Evolutionary conservation across 768 basidiomycete species (phyloP).

Genomic region (Porpolomopsis calyptriformis): DNA sequence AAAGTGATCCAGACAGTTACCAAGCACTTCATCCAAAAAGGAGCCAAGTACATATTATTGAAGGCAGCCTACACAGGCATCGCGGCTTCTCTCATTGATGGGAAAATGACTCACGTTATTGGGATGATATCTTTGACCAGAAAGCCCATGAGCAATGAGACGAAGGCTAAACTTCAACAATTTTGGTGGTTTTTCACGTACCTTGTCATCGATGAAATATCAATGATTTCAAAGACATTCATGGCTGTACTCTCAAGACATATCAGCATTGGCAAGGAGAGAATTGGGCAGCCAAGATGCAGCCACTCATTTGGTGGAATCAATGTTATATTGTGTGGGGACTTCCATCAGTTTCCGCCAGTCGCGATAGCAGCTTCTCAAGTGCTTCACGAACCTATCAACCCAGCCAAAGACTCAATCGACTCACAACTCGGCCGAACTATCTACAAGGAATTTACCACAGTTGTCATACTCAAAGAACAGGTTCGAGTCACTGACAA

Average conservation of each 20-base stretch:
- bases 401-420: background rate
- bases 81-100: constrained; percentile 26
- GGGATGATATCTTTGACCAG: constrained; percentile 10
- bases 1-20: constrained; percentile 24
- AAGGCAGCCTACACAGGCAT: constrained; percentile 27
- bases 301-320: background rate
- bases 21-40: constrained; percentile 14
- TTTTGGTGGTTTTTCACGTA: constrained; percentile 17
- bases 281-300: background rate
- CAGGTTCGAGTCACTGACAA: constrained; percentile 24
- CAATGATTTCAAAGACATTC: background rate
- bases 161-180: constrained; percentile 11
- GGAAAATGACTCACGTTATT: constrained; percentile 21
- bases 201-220: constrained; percentile 24
- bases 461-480: constrained; percentile 23
- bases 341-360: constrained; percentile 23
- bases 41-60: constrained; percentile 10
- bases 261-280: background rate
- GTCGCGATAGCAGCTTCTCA: constrained; percentile 12
- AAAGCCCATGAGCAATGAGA: background rate
- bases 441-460: constrained; percentile 21
- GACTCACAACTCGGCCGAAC: constrained; percentile 10
- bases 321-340: background rate
- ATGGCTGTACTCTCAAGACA: background rate
- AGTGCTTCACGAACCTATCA: background rate